Percentiles rank a stretch among this genome's conserved stretches.
These are phyloP conservation scores for Naegleria gruberi DNA, from an alignment of 208 protist genomes.

Conservation along the genomic window DNA sequence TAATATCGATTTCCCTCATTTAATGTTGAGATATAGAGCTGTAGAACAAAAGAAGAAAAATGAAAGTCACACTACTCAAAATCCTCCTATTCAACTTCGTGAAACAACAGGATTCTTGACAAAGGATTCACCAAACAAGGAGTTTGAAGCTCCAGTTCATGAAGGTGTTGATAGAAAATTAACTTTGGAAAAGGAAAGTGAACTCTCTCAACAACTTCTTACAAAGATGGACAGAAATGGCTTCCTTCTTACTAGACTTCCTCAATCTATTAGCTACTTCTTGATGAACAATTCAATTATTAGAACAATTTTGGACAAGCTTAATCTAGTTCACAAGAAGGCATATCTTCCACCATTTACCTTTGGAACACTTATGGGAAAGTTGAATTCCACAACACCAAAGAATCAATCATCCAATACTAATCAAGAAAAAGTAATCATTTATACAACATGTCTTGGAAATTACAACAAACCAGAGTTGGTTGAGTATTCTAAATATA, in stretches of 20 bases:
- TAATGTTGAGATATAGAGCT: not conserved
- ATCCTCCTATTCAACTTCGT: not conserved
- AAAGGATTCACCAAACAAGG: not conserved
- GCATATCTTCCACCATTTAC: conserved; percentile 19
- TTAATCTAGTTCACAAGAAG: conserved; percentile 14
- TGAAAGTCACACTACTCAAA: not conserved
- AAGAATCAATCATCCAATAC: not conserved
- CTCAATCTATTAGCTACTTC: not conserved
- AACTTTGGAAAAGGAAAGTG: conserved; percentile 8
- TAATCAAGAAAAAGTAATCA: conserved; percentile 21
- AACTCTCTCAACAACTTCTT: conserved; percentile 9
- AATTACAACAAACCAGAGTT: conserved; percentile 25
- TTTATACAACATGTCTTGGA: conserved; percentile 29
- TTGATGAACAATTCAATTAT: not conserved
- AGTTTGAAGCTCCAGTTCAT: conserved; percentile 2
- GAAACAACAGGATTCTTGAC: not conserved
- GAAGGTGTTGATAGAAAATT: not conserved
- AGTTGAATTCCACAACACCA: not conserved
- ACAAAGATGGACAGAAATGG: conserved; percentile 12
- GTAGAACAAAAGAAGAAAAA: conserved; percentile 7
- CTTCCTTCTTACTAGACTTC: not conserved
- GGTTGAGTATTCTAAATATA: not conserved
- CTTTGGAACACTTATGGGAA: not conserved
- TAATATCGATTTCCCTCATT: conserved; percentile 29
- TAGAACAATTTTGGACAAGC: not conserved